Percentiles rank a stretch among this genome's conserved stretches.
Conservation (phyloP, 768 basidiomycete species). For the Amanita rimosa region DNA sequence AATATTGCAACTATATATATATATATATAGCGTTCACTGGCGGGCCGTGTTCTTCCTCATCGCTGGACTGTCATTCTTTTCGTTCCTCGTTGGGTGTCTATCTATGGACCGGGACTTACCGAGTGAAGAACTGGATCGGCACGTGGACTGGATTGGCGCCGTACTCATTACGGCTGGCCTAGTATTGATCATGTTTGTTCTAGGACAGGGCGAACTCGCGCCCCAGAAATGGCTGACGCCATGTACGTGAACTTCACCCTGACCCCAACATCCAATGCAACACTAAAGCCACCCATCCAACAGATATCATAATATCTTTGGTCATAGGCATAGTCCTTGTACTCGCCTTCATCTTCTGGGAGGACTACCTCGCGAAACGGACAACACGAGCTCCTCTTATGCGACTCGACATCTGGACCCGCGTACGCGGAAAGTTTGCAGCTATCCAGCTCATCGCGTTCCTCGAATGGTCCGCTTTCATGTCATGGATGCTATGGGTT, state of each 20-base stretch:
- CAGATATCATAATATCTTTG: slow-evolving; percentile 64
- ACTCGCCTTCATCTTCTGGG: slow-evolving; percentile 52
- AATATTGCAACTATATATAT: too few relatives aligned
- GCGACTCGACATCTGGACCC: slow-evolving; percentile 43
- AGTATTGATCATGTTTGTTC: slow-evolving; percentile 60
- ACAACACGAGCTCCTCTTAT: slow-evolving; percentile 44
- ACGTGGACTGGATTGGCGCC: slow-evolving; percentile 74
- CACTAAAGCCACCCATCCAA: background rate
- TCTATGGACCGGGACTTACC: slow-evolving; percentile 50
- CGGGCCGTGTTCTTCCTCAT: slow-evolving; percentile 49
- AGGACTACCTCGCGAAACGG: slow-evolving; percentile 36
- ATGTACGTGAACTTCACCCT: slow-evolving; percentile 11
- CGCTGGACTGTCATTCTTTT: slow-evolving; percentile 42
- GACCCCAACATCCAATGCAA: background rate
- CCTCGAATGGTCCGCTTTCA: slow-evolving; percentile 45
- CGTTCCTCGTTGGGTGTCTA: slow-evolving; percentile 38
- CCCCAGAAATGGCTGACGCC: slow-evolving; percentile 47
- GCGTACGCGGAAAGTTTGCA: slow-evolving; percentile 45
- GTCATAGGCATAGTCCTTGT: slow-evolving; percentile 53
- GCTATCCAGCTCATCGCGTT: slow-evolving; percentile 48
- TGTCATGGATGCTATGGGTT: slow-evolving; percentile 32
- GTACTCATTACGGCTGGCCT: slow-evolving; percentile 50
- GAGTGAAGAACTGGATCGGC: slow-evolving; percentile 26
- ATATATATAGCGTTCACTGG: background rate
- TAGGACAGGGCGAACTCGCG: slow-evolving; percentile 54